Conservation (phyloP, 2,329 filamentous ascomycete species). For the Aspergillus awamori region DNA sequence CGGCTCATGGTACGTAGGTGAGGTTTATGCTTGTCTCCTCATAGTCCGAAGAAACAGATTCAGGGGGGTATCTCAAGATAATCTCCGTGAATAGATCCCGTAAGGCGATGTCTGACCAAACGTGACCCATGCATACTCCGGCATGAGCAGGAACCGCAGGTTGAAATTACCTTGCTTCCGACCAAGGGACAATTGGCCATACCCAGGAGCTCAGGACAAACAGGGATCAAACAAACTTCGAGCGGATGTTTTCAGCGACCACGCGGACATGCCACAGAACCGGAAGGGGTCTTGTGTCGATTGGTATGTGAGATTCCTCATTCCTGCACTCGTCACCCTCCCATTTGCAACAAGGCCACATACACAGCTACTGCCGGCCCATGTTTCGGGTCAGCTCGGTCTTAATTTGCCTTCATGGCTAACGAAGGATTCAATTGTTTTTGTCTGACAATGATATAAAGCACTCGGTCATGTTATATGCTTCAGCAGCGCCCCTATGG, state of each 20-base stretch:
- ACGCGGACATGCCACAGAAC: neutral
- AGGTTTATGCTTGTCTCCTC: too few species aligned
- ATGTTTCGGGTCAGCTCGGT: neutral
- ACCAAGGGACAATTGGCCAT: neutral
- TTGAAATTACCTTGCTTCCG: neutral
- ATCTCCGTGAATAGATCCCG: neutral
- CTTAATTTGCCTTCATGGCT: neutral
- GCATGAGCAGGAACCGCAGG: neutral
- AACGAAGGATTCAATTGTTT: neutral
- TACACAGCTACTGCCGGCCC: neutral
- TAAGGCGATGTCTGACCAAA: neutral
- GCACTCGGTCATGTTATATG: neutral
- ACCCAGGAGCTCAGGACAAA: neutral
- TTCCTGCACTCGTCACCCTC: conserved; percentile 1
- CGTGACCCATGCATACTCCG: neutral
- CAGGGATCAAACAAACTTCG: neutral
- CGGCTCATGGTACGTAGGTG: neutral
- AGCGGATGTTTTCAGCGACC: neutral
- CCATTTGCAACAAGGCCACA: neutral
- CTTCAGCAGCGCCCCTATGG: neutral
- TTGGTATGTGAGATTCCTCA: conserved; percentile 2
- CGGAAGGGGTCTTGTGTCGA: neutral
- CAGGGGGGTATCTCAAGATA: neutral
- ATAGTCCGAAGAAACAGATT: neutral
- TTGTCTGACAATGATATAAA: neutral